Conservation (phyloP, 345 rosid species). For the Citrus maxima region DNA sequence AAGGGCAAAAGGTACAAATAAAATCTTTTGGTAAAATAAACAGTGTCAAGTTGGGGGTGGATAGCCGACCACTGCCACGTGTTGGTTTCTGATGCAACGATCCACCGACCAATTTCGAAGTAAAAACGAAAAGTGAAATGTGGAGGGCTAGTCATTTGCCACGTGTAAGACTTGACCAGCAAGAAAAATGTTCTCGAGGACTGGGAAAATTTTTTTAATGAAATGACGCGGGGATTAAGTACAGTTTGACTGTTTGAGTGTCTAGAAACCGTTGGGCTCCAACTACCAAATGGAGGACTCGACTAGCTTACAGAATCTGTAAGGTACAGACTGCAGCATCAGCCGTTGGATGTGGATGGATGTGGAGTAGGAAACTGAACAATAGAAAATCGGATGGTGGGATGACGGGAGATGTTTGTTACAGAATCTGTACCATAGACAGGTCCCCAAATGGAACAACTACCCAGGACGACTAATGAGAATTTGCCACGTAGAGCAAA, state of each 20-base stretch:
- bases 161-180: background rate
- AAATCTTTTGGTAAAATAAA: background rate
- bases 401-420: too few relatives aligned
- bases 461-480: background rate
- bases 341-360: too few relatives aligned
- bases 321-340: too few relatives aligned
- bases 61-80: conserved; percentile 18
- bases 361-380: too few relatives aligned
- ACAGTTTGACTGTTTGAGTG: too few relatives aligned
- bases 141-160: background rate
- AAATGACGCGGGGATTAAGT: too few relatives aligned
- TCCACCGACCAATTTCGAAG: conserved; percentile 9
- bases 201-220: too few relatives aligned
- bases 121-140: background rate
- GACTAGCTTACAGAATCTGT: too few relatives aligned
- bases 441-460: background rate
- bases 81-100: background rate
- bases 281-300: background rate
- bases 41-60: background rate
- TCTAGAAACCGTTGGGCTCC: background rate
- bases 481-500: background rate
- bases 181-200: background rate
- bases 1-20: too few relatives aligned
- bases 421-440: too few relatives aligned
- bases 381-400: too few relatives aligned